These are phyloP conservation scores for Psilocybe mexicana DNA, from an alignment of 1,284 basidiomycete genomes.

Conservation along the genomic window DNA sequence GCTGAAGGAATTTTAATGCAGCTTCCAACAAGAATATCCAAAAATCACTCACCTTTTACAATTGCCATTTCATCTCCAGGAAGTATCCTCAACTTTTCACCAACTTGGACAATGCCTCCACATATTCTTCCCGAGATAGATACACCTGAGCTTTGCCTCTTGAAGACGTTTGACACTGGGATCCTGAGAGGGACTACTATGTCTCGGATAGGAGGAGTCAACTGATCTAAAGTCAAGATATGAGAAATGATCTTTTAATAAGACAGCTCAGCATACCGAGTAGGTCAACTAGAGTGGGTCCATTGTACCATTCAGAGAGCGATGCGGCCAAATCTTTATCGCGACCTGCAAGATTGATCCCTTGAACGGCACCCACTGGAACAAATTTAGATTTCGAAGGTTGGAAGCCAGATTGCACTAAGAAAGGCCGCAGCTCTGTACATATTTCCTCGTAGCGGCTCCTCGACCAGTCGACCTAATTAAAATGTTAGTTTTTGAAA, in stretches of 20 bases:
- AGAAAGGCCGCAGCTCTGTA: conserved; percentile 74
- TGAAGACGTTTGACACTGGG: conserved; percentile 95
- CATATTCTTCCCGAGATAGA: conserved; percentile 88
- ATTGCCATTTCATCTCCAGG: conserved; percentile 91
- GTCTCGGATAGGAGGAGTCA: conserved; percentile 82
- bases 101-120: conserved; percentile 89
- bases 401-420: conserved; percentile 86
- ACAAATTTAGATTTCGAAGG: conserved; percentile 80
- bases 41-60: conserved; percentile 66
- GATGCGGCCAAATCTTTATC: conserved; percentile 48
- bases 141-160: conserved; percentile 82
- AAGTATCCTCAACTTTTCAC: conserved; percentile 83
- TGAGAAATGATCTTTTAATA: background rate
- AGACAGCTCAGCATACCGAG: conserved; percentile 56
- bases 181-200: conserved; percentile 80
- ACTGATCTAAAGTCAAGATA: conserved; percentile 47
- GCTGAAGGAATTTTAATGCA: conserved; percentile 44
- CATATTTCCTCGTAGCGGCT: conserved; percentile 87
- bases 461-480: conserved; percentile 81
- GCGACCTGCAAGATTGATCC: conserved; percentile 77
- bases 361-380: conserved; percentile 89
- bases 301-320: conserved; percentile 80
- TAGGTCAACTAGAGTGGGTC: conserved; percentile 82
- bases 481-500: conserved; percentile 13
- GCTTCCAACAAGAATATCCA: background rate